Evolutionary conservation across 139 green algal genomes (phyloP).

Genomic region (Monoraphidium neglectum): DNA sequence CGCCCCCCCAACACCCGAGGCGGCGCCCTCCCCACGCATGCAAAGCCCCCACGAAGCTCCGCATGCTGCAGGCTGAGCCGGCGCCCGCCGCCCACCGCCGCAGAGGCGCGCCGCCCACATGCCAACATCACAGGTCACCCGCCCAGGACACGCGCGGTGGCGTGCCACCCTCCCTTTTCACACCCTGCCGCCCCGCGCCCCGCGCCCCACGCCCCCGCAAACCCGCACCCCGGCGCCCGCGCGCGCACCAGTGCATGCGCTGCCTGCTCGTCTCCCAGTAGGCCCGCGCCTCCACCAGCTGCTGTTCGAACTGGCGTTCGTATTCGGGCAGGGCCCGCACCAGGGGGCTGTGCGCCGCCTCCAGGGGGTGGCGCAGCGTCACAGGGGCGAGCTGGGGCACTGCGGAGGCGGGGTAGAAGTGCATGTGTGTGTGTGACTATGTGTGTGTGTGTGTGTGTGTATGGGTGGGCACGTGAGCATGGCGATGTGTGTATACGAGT

Average conservation of each 20-base stretch:
- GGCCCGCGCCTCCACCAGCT: conserved; percentile 58
- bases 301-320: conserved; percentile 80
- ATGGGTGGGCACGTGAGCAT: background rate
- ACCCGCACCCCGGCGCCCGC: conserved; percentile 79
- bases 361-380: conserved; percentile 65
- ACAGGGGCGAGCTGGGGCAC: conserved; percentile 39
- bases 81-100: no score
- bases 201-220: conserved; percentile 76
- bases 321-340: conserved; percentile 82
- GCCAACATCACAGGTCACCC: no score
- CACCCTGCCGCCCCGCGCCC: no score
- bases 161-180: no score
- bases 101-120: no score
- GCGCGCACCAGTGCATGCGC: conserved; percentile 56
- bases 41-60: no score
- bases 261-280: conserved; percentile 50
- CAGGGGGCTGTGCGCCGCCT: conserved; percentile 63
- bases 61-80: no score
- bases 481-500: no score
- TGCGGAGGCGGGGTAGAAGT: conserved; percentile 5
- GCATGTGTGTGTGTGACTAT: background rate
- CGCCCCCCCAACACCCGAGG: no score
- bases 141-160: no score
- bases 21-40: no score
- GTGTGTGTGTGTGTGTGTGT: background rate